phyloP scores from a whole-genome alignment of 1,139 yeast genomes.

The Scheffersomyces quercinus region DNA sequence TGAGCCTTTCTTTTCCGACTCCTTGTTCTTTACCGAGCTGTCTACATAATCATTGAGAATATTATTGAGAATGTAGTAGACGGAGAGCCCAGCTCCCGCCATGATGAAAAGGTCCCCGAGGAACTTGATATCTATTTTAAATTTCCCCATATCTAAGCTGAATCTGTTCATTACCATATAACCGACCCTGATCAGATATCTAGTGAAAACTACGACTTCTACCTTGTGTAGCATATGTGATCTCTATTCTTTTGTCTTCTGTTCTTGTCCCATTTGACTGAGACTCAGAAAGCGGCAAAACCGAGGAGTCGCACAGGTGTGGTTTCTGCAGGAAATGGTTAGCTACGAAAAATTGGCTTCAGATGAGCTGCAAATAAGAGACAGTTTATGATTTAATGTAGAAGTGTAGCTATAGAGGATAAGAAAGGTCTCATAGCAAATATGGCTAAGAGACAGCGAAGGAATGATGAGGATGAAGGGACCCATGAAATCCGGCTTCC shows the following conservation, averaged over 20 bases:
- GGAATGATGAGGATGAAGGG: constrained; percentile 13
- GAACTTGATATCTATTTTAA: constrained; percentile 54
- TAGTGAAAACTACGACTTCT: too few species aligned
- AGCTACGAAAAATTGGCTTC: not conserved
- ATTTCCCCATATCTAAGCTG: constrained; percentile 37
- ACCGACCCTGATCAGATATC: too few species aligned
- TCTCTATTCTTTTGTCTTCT: too few species aligned
- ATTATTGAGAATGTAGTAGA: constrained; percentile 67
- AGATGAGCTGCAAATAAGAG: constrained; percentile 4
- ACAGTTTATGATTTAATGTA: not conserved
- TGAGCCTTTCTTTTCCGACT: constrained; percentile 66
- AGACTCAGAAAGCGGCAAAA: too few species aligned
- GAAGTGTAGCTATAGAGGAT: not conserved
- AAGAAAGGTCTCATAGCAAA: not conserved
- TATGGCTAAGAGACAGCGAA: constrained; percentile 6
- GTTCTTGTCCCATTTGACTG: too few species aligned
- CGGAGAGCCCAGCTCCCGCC: constrained; percentile 80
- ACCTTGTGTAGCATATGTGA: too few species aligned
- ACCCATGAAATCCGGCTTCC: constrained; percentile 64
- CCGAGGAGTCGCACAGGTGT: too few species aligned
- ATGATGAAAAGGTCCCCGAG: constrained; percentile 69
- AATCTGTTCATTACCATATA: constrained; percentile 28
- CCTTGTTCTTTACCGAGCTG: constrained; percentile 59
- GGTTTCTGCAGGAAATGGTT: too few species aligned
- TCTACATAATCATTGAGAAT: constrained; percentile 54